phyloP scores from a whole-genome alignment of 2,329 filamentous ascomycete genomes.

The Trichoderma endophyticum region DNA sequence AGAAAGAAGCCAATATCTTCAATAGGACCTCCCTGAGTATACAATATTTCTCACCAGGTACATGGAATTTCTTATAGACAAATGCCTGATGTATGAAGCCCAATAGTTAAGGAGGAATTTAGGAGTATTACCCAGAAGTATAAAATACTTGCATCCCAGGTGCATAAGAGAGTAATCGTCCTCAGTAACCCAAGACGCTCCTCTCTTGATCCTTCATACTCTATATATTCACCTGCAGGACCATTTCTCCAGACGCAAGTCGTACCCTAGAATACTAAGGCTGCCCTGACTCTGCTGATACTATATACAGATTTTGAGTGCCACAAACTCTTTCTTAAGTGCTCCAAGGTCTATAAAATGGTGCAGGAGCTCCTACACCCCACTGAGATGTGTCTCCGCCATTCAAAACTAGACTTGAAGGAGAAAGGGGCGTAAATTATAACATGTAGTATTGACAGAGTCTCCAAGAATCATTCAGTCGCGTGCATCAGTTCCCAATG shows the following conservation, averaged over 20 bases:
- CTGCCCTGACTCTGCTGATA: too few species aligned
- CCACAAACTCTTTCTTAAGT: background rate
- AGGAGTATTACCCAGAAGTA: too few species aligned
- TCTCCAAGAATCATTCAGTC: background rate
- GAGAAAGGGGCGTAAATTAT: background rate
- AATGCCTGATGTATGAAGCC: background rate
- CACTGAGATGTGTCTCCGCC: background rate
- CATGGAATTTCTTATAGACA: background rate
- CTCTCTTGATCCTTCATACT: too few species aligned
- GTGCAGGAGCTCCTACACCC: background rate
- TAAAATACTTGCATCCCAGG: too few species aligned
- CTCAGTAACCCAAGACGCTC: too few species aligned
- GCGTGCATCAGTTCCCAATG: background rate
- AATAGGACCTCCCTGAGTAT: too few species aligned
- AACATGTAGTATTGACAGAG: too few species aligned
- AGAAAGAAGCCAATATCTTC: background rate
- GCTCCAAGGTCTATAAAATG: background rate
- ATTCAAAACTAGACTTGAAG: background rate
- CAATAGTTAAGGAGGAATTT: background rate
- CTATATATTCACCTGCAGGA: too few species aligned
- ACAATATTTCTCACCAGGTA: background rate
- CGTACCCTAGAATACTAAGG: too few species aligned
- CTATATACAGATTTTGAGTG: background rate
- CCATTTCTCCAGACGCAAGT: too few species aligned
- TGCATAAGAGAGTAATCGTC: too few species aligned